Evolutionary conservation across 495 filamentous ascomycete species (phyloP), one percentile per base, ranked within the genome.

Genomic region (Xylaria acuta): DNA sequence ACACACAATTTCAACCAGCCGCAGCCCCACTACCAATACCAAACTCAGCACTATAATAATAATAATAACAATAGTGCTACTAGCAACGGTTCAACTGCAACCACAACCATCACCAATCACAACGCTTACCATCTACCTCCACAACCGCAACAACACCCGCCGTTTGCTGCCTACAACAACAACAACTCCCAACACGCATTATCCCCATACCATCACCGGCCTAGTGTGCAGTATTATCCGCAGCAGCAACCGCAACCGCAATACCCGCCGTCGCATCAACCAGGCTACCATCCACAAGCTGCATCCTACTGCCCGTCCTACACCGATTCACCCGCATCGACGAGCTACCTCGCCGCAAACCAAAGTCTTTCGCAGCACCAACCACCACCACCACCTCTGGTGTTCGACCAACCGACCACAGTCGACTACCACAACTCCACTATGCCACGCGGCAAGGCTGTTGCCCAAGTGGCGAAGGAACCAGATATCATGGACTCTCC

Each of bases 401-500:
- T 41, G 56, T 36, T 68, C 71, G 60, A 60, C 67, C 56, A 70
- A 72, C 49, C 70, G 56, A 81, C 80, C 78, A 77, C 64, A 81
- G 79, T 1, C 80, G 82, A 4, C 81, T 81, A 75, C 82, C 83
- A 80, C 66, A 79, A 73, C 73, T 79, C 64, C 79, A 75, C 70
- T 77, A 85, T 81, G 85, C 83, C 78, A 73, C 83, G 80, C 77
- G 85, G 76, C 79, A 83, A 71, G 77, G 81, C 79, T 72, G 81
- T 79, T 72, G 76, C 76, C 62, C 74, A 75, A 49, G 72, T 72
- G 45, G 74, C 72, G 54, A 75, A 72, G 69, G 74, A 77, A 49
- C 74, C 75, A n/a, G 76, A 71, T 58, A 76, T 83, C 72, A 85
- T 79, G 83, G 87, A 76, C 84, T 97, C 75, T 81, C 94, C 82